phyloP scores from a whole-genome alignment of 2,329 filamentous ascomycete genomes.

The Ophiostoma novo-ulmi region DNA sequence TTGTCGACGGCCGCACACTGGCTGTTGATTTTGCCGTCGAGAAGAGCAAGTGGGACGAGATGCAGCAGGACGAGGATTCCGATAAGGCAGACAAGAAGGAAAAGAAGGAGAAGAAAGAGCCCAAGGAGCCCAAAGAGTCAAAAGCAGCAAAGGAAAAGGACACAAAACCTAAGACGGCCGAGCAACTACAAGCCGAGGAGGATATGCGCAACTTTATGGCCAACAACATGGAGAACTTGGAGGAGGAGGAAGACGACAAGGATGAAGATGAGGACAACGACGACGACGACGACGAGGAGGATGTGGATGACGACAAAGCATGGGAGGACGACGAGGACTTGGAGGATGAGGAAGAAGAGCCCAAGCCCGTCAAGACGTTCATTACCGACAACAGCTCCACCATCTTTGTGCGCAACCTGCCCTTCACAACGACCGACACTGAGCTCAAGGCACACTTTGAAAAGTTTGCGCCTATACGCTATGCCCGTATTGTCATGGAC shows the following conservation, averaged over 20 bases:
- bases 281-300: slow-evolving; percentile 42
- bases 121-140: slow-evolving; percentile 27
- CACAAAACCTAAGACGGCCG: slow-evolving; percentile 30
- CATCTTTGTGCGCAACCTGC: slow-evolving; percentile 88
- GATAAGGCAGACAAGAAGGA: slow-evolving; percentile 31
- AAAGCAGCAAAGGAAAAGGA: slow-evolving; percentile 26
- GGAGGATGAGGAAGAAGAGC: slow-evolving; percentile 34
- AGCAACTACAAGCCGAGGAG: slow-evolving; percentile 36
- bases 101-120: slow-evolving; percentile 33
- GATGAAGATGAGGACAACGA: slow-evolving; percentile 43
- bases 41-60: slow-evolving; percentile 74
- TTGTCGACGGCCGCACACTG: slow-evolving; percentile 78
- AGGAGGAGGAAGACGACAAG: slow-evolving; percentile 45
- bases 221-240: slow-evolving; percentile 52
- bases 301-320: slow-evolving; percentile 40
- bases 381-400: slow-evolving; percentile 64
- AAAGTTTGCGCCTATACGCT: slow-evolving; percentile 82
- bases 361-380: slow-evolving; percentile 35
- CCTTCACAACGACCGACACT: slow-evolving; percentile 81
- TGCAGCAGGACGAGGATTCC: slow-evolving; percentile 42
- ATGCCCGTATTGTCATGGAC: slow-evolving; percentile 88
- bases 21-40: slow-evolving; percentile 98
- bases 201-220: slow-evolving; percentile 53
- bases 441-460: slow-evolving; percentile 77
- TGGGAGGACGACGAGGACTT: slow-evolving; percentile 36